These are phyloP conservation scores for Daldinia loculata DNA, from an alignment of 495 filamentous ascomycete species.

Conservation along the genomic window DNA sequence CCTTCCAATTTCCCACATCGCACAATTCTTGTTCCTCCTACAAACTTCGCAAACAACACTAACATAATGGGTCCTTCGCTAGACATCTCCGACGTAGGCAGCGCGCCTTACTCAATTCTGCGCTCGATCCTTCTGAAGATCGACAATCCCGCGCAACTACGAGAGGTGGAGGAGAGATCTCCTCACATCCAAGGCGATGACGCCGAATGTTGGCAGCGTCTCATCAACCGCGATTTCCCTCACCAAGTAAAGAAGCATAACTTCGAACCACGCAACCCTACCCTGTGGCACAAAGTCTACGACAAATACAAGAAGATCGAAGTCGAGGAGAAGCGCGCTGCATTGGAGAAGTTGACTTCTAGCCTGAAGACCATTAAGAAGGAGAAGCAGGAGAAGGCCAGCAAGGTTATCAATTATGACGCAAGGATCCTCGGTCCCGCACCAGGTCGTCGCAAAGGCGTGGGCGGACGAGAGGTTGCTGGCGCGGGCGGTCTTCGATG, in stretches of 20 bases:
- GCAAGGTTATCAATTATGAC: conserved; percentile 44
- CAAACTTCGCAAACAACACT: conserved; percentile 17
- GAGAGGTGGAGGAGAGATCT: conserved; percentile 47
- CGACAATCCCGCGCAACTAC: conserved; percentile 47
- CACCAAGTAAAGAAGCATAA: conserved; percentile 31
- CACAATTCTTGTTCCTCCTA: not conserved
- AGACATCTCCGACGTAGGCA: conserved; percentile 43
- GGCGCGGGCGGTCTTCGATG: conserved; percentile 27
- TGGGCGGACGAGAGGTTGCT: not conserved
- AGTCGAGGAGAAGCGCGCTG: conserved; percentile 59
- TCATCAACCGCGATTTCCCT: conserved; percentile 50
- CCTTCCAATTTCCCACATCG: not conserved
- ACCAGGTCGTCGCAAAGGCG: conserved; percentile 26
- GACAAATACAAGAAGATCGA: conserved; percentile 51
- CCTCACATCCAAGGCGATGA: conserved; percentile 49
- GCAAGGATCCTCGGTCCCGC: conserved; percentile 30
- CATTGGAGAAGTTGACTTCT: conserved; percentile 50
- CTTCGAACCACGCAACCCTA: conserved; percentile 46
- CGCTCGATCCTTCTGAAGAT: conserved; percentile 45
- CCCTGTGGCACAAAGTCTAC: conserved; percentile 51
- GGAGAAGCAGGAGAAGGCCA: conserved; percentile 43
- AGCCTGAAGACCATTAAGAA: conserved; percentile 42
- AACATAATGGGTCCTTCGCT: conserved; percentile 4
- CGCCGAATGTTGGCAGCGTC: conserved; percentile 48
- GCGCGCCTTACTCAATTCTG: conserved; percentile 23